phyloP scores from a whole-genome alignment of 768 basidiomycete genomes.

The Pleurotus platypus region DNA sequence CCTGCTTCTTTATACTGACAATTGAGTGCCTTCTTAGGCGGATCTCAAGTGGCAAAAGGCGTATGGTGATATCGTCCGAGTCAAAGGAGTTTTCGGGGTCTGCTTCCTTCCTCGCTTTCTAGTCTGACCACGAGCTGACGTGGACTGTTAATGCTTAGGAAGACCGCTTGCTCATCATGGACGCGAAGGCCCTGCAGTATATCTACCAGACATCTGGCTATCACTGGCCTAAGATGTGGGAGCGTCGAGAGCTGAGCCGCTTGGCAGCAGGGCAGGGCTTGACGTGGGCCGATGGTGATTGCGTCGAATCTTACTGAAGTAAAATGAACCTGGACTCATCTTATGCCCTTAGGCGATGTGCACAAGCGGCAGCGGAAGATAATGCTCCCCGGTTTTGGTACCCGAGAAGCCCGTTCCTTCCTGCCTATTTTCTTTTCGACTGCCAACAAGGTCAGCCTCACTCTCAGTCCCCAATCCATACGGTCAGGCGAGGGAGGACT shows the following conservation, averaged over 20 bases:
- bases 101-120: not conserved
- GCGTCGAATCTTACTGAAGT: not conserved
- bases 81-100: conserved; percentile 19
- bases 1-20: conserved; percentile 12
- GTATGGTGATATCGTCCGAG: conserved; percentile 24
- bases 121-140: not conserved
- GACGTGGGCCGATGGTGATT: not conserved
- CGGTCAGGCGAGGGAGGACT: not conserved
- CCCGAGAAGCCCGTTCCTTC: conserved; percentile 25
- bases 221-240: conserved; percentile 23
- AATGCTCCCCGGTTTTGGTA: not conserved
- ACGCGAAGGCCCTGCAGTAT: conserved; percentile 31
- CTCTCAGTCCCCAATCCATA: conserved; percentile 2
- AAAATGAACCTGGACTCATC: not conserved
- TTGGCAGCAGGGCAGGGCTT: conserved; percentile 12
- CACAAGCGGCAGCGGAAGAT: conserved; percentile 7
- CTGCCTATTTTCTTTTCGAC: conserved; percentile 24
- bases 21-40: conserved; percentile 12
- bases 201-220: conserved; percentile 27
- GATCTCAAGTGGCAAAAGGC: conserved; percentile 27
- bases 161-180: conserved; percentile 27
- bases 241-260: conserved; percentile 16
- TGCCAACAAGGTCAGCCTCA: conserved; percentile 9
- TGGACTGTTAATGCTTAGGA: conserved; percentile 15
- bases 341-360: not conserved